Conservation (phyloP, 208 protist species). For the Blastocrithidia nonstop region DNA sequence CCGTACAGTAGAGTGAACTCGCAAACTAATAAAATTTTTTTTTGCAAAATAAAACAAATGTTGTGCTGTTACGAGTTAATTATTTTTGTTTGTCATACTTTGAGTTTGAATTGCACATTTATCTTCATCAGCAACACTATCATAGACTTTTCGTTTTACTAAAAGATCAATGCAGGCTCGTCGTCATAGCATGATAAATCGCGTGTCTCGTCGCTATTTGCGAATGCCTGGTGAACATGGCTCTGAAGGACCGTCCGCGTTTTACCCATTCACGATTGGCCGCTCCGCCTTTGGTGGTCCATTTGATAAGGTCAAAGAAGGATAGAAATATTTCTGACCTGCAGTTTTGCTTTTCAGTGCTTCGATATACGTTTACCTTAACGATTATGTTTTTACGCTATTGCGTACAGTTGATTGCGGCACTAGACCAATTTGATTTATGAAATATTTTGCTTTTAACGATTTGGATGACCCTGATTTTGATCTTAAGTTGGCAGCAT, state of each 20-base stretch:
- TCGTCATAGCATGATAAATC: slow-evolving; percentile 70
- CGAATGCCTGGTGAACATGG: slow-evolving; percentile 80
- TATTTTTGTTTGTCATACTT: too few relatives aligned
- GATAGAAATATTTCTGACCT: slow-evolving; percentile 49
- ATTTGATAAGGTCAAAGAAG: slow-evolving; percentile 78
- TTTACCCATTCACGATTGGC: slow-evolving; percentile 82
- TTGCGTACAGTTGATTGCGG: slow-evolving; percentile 48
- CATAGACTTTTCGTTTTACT: too few relatives aligned
- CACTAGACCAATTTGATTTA: slow-evolving; percentile 58
- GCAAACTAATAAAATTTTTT: too few relatives aligned
- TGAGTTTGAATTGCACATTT: too few relatives aligned
- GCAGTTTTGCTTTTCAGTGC: slow-evolving; percentile 47
- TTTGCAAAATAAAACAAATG: too few relatives aligned
- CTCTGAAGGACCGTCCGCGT: slow-evolving; percentile 51
- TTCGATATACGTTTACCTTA: slow-evolving; percentile 58
- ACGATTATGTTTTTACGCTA: slow-evolving; percentile 60
- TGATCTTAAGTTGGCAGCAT: slow-evolving; percentile 73
- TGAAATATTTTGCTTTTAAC: slow-evolving; percentile 65
- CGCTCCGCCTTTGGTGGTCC: slow-evolving; percentile 79
- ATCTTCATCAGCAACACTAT: too few relatives aligned
- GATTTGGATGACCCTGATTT: slow-evolving; percentile 83
- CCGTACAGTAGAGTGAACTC: too few relatives aligned
- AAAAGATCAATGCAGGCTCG: slow-evolving; percentile 83
- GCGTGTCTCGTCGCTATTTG: slow-evolving; percentile 67
- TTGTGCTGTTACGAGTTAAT: too few relatives aligned